Percentiles rank a stretch among this genome's conserved stretches.
Evolutionary conservation across 495 filamentous ascomycete genomes (phyloP).

Genomic region (Elasticomyces elasticus): DNA sequence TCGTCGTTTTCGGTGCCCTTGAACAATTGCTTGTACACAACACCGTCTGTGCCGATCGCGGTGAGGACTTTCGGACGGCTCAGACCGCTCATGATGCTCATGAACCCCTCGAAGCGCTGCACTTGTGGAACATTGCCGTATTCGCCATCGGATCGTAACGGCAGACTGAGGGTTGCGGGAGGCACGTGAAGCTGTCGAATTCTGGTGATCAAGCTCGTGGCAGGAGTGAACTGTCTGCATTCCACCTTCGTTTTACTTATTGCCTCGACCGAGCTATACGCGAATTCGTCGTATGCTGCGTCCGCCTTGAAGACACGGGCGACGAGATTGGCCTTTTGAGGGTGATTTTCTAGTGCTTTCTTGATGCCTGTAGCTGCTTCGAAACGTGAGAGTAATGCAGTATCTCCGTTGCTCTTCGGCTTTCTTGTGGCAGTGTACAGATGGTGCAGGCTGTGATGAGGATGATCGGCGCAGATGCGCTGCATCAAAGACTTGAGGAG

Average conservation of each 20-base stretch:
- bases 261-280: constrained; percentile 24
- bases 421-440: constrained; percentile 72
- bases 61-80: constrained; percentile 88
- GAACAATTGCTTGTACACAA: constrained; percentile 74
- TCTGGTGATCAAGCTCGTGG: constrained; percentile 47
- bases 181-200: constrained; percentile 57
- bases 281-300: constrained; percentile 62
- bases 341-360: constrained; percentile 44
- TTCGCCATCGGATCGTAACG: constrained; percentile 59
- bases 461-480: constrained; percentile 80
- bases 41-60: constrained; percentile 62
- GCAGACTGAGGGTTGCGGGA: constrained; percentile 79
- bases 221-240: constrained; percentile 48
- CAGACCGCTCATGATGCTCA: constrained; percentile 79
- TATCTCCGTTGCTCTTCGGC: constrained; percentile 55
- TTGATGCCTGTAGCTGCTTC: constrained; percentile 59
- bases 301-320: constrained; percentile 60
- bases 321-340: constrained; percentile 46
- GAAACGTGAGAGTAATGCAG: constrained; percentile 59
- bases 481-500: constrained; percentile 62
- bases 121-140: constrained; percentile 69
- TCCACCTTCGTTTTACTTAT: constrained; percentile 50
- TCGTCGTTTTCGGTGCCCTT: constrained; percentile 95
- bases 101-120: constrained; percentile 53
- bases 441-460: constrained; percentile 92